Evolutionary conservation across 805 yeast genomes (phyloP).

Genomic region (Saccharomycopsis oosterbeekiorum): DNA sequence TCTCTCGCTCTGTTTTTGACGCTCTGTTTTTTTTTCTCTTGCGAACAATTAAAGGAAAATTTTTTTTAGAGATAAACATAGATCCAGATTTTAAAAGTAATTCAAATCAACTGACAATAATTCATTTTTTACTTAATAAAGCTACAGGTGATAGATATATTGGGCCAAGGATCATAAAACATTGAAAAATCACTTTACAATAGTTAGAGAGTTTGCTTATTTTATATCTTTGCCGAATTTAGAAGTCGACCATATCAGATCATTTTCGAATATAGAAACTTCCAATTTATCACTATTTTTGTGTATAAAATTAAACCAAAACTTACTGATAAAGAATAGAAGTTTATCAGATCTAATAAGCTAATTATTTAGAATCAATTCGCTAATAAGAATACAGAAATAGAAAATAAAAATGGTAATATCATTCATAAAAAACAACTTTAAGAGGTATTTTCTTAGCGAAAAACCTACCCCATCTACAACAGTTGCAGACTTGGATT

Average conservation of each 20-base stretch:
- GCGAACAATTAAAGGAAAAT: neutral
- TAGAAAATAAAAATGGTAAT: neutral
- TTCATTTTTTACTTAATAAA: no score
- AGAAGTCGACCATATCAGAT: neutral
- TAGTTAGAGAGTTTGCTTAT: neutral
- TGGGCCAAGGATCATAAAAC: neutral
- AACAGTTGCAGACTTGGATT: conserved; percentile 40
- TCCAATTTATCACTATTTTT: no score
- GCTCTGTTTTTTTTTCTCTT: neutral
- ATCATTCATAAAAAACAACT: conserved; percentile 17
- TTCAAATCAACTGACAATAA: neutral
- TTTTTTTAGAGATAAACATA: neutral
- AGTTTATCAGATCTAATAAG: no score
- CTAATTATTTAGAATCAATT: no score
- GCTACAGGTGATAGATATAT: neutral
- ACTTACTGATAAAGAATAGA: neutral
- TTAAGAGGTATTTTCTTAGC: conserved; percentile 42
- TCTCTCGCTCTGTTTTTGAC: neutral
- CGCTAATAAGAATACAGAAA: neutral
- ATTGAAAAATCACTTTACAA: no score
- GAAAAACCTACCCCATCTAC: conserved; percentile 39
- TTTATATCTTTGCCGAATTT: neutral
- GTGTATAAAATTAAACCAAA: no score
- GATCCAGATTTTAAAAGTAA: neutral
- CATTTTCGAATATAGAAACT: no score